A percentile compares a stretch with the other conserved stretches of the same genome.
Evolutionary conservation across 495 filamentous ascomycete species (phyloP).

Genomic region (Xylaria flabelliformis): DNA sequence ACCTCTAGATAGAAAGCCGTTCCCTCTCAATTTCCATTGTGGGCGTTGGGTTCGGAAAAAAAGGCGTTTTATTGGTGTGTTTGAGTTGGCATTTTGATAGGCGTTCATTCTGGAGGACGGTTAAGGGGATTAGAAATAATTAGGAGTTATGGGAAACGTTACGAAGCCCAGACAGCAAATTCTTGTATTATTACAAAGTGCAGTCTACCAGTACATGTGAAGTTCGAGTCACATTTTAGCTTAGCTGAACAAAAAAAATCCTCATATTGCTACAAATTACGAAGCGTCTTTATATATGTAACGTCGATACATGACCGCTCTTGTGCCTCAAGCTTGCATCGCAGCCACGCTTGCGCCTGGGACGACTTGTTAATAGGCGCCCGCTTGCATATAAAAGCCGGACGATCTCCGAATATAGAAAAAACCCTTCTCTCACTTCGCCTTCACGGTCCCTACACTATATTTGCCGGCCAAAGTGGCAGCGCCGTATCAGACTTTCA

Average conservation of each 20-base stretch:
- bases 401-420: neutral
- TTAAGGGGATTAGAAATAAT: neutral
- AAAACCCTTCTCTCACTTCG: neutral
- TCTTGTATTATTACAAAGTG: neutral
- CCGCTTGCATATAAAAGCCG: neutral
- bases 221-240: neutral
- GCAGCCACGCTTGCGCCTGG: neutral
- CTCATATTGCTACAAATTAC: neutral
- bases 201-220: neutral
- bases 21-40: neutral
- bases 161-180: neutral
- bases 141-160: neutral
- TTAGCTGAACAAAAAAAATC: neutral
- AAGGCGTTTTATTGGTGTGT: neutral
- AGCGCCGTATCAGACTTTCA: neutral
- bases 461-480: neutral
- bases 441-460: neutral
- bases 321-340: neutral
- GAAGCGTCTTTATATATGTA: neutral
- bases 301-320: neutral
- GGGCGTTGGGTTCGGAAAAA: neutral
- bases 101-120: neutral
- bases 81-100: neutral
- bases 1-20: slow-evolving; percentile 63
- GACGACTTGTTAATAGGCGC: neutral